A percentile compares a stretch with the other conserved stretches of the same genome.
Evolutionary conservation across 768 basidiomycete species (phyloP).

Genomic region (Tylopilus sp.): DNA sequence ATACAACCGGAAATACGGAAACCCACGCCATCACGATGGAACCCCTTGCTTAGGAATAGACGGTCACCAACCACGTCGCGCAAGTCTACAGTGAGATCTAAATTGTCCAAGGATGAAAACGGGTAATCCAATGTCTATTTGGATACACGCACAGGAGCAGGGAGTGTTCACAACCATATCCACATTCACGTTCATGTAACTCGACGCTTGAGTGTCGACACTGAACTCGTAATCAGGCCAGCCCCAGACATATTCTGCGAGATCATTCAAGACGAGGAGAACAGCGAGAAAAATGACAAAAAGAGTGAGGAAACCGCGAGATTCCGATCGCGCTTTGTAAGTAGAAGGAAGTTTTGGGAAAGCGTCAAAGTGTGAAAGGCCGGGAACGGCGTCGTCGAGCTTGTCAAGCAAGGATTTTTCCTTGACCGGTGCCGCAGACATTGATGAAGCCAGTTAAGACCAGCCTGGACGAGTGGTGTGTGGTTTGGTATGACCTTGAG

Average conservation of each 20-base stretch:
- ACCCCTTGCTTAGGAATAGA: constrained; percentile 72
- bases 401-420: constrained; percentile 48
- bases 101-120: too few relatives aligned
- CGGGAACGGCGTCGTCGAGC: constrained; percentile 59
- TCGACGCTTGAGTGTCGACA: constrained; percentile 63
- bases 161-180: constrained; percentile 94
- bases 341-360: constrained; percentile 82
- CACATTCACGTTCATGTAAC: constrained; percentile 65
- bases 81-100: constrained; percentile 59
- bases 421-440: constrained; percentile 7
- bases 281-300: constrained; percentile 64
- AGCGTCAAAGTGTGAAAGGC: constrained; percentile 72
- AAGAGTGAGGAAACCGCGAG: constrained; percentile 72
- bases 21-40: constrained; percentile 82
- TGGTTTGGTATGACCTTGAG: too few relatives aligned
- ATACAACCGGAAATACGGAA: not conserved
- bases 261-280: constrained; percentile 79
- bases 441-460: not conserved
- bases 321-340: constrained; percentile 66
- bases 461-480: not conserved
- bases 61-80: constrained; percentile 94
- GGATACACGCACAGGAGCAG: constrained; percentile 74
- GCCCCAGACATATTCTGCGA: constrained; percentile 88
- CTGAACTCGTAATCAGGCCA: constrained; percentile 91
- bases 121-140: too few relatives aligned